A percentile compares a stretch with the other conserved stretches of the same genome.
Conservation (phyloP, 2,329 filamentous ascomycete species). For the Alternaria angustiovoidea region DNA sequence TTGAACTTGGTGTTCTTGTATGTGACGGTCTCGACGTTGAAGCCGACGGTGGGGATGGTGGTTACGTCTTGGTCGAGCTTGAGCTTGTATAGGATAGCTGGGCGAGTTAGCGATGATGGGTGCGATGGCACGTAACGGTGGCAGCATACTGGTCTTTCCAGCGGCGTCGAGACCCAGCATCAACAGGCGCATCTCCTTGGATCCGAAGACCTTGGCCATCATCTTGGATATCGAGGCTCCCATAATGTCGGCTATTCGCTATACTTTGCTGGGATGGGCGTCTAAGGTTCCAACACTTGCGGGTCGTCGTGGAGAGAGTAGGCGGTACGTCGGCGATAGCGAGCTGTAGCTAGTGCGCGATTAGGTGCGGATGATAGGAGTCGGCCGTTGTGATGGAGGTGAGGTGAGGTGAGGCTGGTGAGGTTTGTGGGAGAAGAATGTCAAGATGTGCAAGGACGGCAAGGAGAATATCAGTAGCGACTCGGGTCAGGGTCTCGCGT, state of each 20-base stretch:
- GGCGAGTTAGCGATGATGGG: conserved; percentile 23
- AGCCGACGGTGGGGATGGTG: conserved; percentile 98
- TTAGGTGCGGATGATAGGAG: conserved; percentile 2
- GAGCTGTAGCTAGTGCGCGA: conserved; percentile 3
- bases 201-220: conserved; percentile 99
- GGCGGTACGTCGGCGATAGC: conserved; percentile 3
- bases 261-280: conserved; percentile 2
- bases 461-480: conserved; percentile 2
- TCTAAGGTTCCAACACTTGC: not conserved
- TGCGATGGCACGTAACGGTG: not conserved
- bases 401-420: not conserved
- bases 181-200: conserved; percentile 96
- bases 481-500: conserved; percentile 6
- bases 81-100: conserved; percentile 96
- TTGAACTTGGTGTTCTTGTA: conserved; percentile 99
- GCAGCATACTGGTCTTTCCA: conserved; percentile 81
- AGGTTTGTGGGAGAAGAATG: not conserved
- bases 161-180: conserved; percentile 98
- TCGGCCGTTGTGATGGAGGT: not conserved
- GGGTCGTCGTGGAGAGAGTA: not conserved
- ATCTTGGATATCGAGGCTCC: conserved; percentile 90
- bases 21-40: conserved; percentile 99
- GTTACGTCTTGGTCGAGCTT: conserved; percentile 99
- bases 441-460: not conserved
- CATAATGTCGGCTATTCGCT: conserved; percentile 68